A percentile compares a stretch with the other conserved stretches of the same genome.
phyloP scores from a whole-genome alignment of 108 stramenopile species.

The Chaetoceros muelleri region DNA sequence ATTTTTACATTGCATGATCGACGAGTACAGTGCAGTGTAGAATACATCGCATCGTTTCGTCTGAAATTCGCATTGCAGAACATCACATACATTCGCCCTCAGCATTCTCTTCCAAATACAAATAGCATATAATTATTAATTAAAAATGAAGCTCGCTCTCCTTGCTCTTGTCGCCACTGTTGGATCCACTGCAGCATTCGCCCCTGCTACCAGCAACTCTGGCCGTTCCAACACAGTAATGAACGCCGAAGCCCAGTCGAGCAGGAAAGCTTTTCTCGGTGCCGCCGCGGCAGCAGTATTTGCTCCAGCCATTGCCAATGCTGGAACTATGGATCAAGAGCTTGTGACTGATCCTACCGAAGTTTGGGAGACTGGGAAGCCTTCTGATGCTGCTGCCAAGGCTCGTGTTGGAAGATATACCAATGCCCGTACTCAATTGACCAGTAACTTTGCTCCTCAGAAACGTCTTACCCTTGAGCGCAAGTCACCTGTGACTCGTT shows the following conservation, averaged over 20 bases:
- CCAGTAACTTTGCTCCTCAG: slow-evolving; percentile 61
- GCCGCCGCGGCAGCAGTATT: slow-evolving; percentile 43
- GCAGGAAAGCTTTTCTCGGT: slow-evolving; percentile 53
- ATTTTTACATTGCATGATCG: too few species aligned
- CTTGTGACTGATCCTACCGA: slow-evolving; percentile 56
- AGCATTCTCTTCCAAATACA: not conserved
- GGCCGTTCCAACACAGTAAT: slow-evolving; percentile 10
- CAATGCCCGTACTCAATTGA: slow-evolving; percentile 78
- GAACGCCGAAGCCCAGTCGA: slow-evolving; percentile 46
- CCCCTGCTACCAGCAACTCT: slow-evolving; percentile 59
- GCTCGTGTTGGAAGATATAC: slow-evolving; percentile 51
- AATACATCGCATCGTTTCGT: too few species aligned
- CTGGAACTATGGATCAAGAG: slow-evolving; percentile 68
- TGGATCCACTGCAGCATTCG: slow-evolving; percentile 46
- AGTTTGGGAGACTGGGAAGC: slow-evolving; percentile 67
- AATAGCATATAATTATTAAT: not conserved
- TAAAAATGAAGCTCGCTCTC: slow-evolving; percentile 65
- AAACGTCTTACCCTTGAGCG: slow-evolving; percentile 77
- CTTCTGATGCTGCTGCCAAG: slow-evolving; percentile 34
- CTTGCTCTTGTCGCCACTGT: slow-evolving; percentile 52
- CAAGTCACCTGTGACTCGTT: slow-evolving; percentile 78
- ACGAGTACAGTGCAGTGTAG: too few species aligned
- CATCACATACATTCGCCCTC: too few species aligned
- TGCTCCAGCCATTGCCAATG: slow-evolving; percentile 44
- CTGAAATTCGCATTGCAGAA: too few species aligned